phyloP scores from a whole-genome alignment of 495 filamentous ascomycete species.

The Penicillium simplicissimum region DNA sequence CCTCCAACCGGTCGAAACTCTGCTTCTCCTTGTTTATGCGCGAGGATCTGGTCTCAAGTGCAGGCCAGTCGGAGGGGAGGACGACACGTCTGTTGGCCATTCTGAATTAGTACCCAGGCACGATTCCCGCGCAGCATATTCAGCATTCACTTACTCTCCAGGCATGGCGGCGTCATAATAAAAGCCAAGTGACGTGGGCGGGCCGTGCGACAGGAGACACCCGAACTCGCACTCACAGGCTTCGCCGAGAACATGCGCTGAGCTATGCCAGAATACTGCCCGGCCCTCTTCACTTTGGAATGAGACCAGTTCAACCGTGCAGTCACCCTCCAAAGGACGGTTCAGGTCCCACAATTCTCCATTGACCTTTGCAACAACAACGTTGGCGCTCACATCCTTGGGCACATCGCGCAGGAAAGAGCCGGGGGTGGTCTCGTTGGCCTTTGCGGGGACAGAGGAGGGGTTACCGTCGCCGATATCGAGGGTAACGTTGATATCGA shows the following conservation, averaged over 20 bases:
- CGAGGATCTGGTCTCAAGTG: conserved; percentile 71
- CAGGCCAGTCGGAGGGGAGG: conserved; percentile 70
- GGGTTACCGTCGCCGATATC: conserved; percentile 50
- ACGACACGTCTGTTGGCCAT: conserved; percentile 57
- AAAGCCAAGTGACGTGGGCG: too few species aligned
- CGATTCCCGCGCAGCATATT: not conserved
- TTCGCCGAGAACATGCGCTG: conserved; percentile 91
- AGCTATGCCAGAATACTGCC: conserved; percentile 91
- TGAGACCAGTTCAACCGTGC: conserved; percentile 74
- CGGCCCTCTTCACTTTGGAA: conserved; percentile 84
- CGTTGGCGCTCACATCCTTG: conserved; percentile 51
- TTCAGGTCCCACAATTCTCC: conserved; percentile 89
- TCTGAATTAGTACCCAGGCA: not conserved
- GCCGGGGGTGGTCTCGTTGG: conserved; percentile 55
- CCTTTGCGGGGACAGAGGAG: conserved; percentile 46
- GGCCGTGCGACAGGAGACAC: conserved; percentile 89
- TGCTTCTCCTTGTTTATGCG: conserved; percentile 95
- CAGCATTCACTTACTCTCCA: conserved; percentile 47
- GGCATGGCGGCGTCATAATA: too few species aligned
- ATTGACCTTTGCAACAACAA: conserved; percentile 81
- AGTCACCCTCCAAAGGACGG: conserved; percentile 75
- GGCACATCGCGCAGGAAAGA: conserved; percentile 54
- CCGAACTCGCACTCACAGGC: conserved; percentile 86
- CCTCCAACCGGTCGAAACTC: conserved; percentile 83
- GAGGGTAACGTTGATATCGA: conserved; percentile 53